These are phyloP conservation scores for Nemania abortiva DNA, from an alignment of 2,329 filamentous ascomycete species.

Conservation along the genomic window DNA sequence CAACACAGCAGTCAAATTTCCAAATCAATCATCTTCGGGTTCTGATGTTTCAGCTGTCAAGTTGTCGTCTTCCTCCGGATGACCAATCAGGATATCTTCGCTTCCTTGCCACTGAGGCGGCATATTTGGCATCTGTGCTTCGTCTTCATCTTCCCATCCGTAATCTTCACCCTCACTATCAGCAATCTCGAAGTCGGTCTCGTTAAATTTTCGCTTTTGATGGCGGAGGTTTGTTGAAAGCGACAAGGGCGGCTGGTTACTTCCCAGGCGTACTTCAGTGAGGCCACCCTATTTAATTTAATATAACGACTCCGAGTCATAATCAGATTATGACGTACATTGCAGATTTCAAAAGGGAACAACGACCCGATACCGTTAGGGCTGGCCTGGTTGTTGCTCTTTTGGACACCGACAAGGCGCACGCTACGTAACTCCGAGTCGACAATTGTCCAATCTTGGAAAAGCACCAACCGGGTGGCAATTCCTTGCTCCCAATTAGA, in stretches of 20 bases:
- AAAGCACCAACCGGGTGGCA: slow-evolving; percentile 79
- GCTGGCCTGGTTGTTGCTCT: slow-evolving; percentile 66
- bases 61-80: slow-evolving; percentile 57
- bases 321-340: slow-evolving; percentile 53
- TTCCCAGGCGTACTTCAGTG: slow-evolving; percentile 57
- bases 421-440: slow-evolving; percentile 61
- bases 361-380: slow-evolving; percentile 57
- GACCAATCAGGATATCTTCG: slow-evolving; percentile 70
- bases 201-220: slow-evolving; percentile 73
- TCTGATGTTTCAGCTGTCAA: slow-evolving; percentile 50
- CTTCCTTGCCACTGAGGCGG: slow-evolving; percentile 77
- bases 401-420: slow-evolving; percentile 74
- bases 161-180: slow-evolving; percentile 78
- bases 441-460: slow-evolving; percentile 78
- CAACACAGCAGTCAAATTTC: slow-evolving; percentile 8
- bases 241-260: slow-evolving; percentile 51
- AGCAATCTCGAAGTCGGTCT: slow-evolving; percentile 70
- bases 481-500: slow-evolving; percentile 84
- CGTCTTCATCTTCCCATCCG: slow-evolving; percentile 77
- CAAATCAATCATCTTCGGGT: slow-evolving; percentile 30
- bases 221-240: slow-evolving; percentile 54
- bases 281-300: slow-evolving; percentile 56
- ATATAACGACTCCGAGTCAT: slow-evolving; percentile 28
- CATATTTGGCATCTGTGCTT: slow-evolving; percentile 68
- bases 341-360: slow-evolving; percentile 63